These are phyloP conservation scores for Kurtzmaniella quercitrusa DNA, from an alignment of 1,139 yeast species.

Conservation along the genomic window DNA sequence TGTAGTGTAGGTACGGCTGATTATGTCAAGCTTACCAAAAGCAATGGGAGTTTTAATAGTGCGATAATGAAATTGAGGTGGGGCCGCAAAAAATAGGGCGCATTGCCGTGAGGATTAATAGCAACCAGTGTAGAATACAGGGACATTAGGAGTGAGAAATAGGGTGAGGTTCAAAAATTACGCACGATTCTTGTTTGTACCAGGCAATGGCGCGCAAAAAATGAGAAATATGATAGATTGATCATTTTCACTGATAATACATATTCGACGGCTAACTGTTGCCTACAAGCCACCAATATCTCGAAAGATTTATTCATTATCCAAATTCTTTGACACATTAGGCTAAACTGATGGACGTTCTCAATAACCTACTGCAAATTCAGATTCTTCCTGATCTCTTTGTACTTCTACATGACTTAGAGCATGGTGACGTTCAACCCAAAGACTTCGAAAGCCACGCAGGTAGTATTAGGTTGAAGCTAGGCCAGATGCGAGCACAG, in stretches of 20 bases:
- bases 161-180: background rate
- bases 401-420: slow-evolving; percentile 31
- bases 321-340: too few relatives aligned
- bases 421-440: slow-evolving; percentile 34
- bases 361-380: slow-evolving; percentile 24
- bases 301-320: too few relatives aligned
- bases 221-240: too few relatives aligned
- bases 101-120: background rate
- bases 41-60: background rate
- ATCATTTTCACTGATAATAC: too few relatives aligned
- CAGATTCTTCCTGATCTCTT: slow-evolving; percentile 41
- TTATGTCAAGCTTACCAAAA: background rate
- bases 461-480: slow-evolving; percentile 38
- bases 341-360: slow-evolving; percentile 16
- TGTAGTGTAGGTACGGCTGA: background rate
- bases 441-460: slow-evolving; percentile 44
- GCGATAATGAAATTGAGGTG: background rate
- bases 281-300: too few relatives aligned
- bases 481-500: slow-evolving; percentile 27
- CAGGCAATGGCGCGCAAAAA: background rate
- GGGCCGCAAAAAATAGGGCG: background rate
- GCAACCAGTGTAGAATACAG: background rate
- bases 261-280: too few relatives aligned
- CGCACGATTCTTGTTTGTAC: background rate
- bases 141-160: background rate